Conservation (phyloP, 305 asterid genomes). For the Fraxinus sp. region DNA sequence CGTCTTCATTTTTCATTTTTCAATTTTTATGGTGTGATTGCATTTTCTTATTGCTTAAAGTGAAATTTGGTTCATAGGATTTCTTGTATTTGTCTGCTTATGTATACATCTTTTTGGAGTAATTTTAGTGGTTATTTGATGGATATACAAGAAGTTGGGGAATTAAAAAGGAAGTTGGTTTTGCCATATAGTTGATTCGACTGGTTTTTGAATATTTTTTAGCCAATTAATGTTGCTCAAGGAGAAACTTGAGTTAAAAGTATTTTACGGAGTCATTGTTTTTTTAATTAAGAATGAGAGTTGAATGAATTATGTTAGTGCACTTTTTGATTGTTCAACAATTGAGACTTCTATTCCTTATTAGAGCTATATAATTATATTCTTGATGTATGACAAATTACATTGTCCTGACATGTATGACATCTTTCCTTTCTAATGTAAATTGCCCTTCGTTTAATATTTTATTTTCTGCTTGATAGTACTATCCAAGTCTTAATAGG, state of each 20-base stretch:
- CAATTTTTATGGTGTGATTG: neutral
- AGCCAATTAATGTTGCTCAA: neutral
- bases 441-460: slow-evolving; percentile 7
- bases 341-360: neutral
- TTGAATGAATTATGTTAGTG: neutral
- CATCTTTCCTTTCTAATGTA: slow-evolving; percentile 16
- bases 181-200: neutral
- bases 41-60: neutral
- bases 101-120: neutral
- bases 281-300: too few relatives aligned
- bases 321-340: neutral
- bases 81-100: neutral
- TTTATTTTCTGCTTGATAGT: slow-evolving; percentile 41
- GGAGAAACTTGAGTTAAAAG: neutral
- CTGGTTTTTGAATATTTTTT: neutral
- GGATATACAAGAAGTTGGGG: slow-evolving; percentile 2
- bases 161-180: neutral
- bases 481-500: slow-evolving; percentile 95
- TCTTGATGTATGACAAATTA: slow-evolving; percentile 18
- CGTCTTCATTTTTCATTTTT: neutral
- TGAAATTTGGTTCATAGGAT: neutral
- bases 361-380: neutral
- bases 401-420: neutral
- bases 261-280: too few relatives aligned
- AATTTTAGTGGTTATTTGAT: neutral